Evolutionary conservation across 2,329 filamentous ascomycete genomes (phyloP), one percentile per base, ranked within the genome.

Genomic region (Fusarium albosuccineum): DNA sequence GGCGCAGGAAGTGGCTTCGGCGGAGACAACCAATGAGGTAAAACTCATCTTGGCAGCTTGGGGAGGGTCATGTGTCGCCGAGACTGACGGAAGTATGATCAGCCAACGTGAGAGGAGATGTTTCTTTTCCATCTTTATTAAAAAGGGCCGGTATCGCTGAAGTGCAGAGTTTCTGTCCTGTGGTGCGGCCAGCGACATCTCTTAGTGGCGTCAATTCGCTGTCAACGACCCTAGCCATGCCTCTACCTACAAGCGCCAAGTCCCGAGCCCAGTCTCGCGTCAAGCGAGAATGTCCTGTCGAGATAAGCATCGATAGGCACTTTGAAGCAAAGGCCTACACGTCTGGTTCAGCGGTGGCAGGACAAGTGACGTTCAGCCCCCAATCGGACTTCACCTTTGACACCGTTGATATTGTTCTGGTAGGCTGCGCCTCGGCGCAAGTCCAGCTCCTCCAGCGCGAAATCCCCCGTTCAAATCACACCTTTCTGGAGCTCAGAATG

Each of bases 251-350:
- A 36, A 50, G 66, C 7, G 9, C 66, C 5, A 68, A 52, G 40
- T 51, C 62, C 9, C 62, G 66, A 10, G 62, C 66, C 6, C 49
- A 61, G 14, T 39, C 57, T 13, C 52, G 49, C 3, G 42, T 40
- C 4, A 64, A 55, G 8, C 53, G 48, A 34, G 60, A 64, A 27
- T 58, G 56, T 9, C 61, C 50, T 7, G 48, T 72, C 11, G 56
- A 69, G 7, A 57, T 72, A 5, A 34, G 51, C 2, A 57, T 72
- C n/a, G 57, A 72, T 30, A 51, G 68, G 5, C 67, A 72, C 3
- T 65, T 58, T 8, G 55, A 64, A 26, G 67, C 65, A 22, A 70
- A 72, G 11, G 41, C 60, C 8, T 72, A 72, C 4, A 71, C 65
- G 3, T 64, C 55, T 1, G 70, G 70, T 5, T 70, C 63, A 3